Conservation (phyloP, 306 rosid species). For the Quercus berberidifolia region DNA sequence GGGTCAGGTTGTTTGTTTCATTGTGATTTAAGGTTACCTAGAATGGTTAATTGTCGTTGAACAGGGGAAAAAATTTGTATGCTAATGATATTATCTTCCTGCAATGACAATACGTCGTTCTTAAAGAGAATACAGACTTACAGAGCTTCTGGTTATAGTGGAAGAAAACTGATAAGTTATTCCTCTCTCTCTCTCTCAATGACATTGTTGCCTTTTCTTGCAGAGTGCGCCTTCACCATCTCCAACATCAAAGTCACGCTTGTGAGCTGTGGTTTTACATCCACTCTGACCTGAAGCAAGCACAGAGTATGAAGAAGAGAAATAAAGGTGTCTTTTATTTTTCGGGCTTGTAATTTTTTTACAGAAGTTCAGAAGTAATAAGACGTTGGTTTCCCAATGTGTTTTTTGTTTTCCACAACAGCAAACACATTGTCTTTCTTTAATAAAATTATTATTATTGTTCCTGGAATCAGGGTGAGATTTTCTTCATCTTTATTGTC, state of each 20-base stretch:
- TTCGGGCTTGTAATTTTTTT: too few species aligned
- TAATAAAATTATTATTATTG: too few species aligned
- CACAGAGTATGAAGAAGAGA: neutral
- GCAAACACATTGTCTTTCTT: too few species aligned
- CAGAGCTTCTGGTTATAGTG: neutral
- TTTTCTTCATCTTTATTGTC: too few species aligned
- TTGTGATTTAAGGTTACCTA: constrained; percentile 5
- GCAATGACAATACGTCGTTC: neutral
- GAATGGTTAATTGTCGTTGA: neutral
- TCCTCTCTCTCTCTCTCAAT: neutral
- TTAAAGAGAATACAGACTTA: too few species aligned
- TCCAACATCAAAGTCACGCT: constrained; percentile 48
- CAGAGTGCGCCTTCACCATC: constrained; percentile 73
- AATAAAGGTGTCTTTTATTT: neutral
- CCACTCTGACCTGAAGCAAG: neutral
- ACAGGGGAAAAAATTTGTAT: neutral
- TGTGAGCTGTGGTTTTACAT: constrained; percentile 31
- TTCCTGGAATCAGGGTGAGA: too few species aligned
- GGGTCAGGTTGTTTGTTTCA: neutral
- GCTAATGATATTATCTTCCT: neutral
- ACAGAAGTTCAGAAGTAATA: too few species aligned
- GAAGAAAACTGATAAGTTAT: neutral
- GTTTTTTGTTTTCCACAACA: too few species aligned
- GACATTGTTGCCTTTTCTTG: constrained; percentile 18
- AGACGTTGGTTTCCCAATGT: too few species aligned